Conservation (phyloP, 305 asterid genomes). For the Rubia balearica region DNA sequence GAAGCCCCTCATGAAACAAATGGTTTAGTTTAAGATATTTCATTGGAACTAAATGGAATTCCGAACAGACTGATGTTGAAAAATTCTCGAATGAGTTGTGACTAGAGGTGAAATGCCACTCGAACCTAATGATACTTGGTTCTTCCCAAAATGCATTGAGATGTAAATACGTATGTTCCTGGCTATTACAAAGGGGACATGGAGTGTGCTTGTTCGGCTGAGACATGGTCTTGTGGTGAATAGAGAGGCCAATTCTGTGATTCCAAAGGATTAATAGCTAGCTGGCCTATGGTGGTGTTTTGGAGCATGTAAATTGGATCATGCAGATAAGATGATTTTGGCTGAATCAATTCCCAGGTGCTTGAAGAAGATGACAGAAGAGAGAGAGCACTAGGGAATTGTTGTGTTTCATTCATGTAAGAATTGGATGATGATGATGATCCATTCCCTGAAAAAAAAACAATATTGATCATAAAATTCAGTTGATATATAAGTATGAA, state of each 20-base stretch:
- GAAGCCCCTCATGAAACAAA: no score
- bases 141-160: no score
- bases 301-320: conserved; percentile 4
- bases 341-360: conserved; percentile 4
- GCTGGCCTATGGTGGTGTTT: conserved; percentile 1
- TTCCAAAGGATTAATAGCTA: background rate
- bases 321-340: conserved; percentile 7
- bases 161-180: no score
- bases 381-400: conserved; percentile 12
- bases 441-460: background rate
- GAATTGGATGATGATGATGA: conserved; percentile 5
- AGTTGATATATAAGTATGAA: no score
- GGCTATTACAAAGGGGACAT: background rate
- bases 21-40: no score
- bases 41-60: no score
- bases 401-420: background rate
- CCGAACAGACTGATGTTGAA: no score
- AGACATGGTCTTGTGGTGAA: background rate
- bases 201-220: conserved; percentile 8
- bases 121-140: no score
- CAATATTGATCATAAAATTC: no score
- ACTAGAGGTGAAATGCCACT: no score
- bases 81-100: no score
- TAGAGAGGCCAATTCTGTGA: conserved; percentile 9
- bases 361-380: conserved; percentile 22